Evolutionary conservation across 2,329 filamentous ascomycete species (phyloP).

Genomic region (Microdochium paspali): DNA sequence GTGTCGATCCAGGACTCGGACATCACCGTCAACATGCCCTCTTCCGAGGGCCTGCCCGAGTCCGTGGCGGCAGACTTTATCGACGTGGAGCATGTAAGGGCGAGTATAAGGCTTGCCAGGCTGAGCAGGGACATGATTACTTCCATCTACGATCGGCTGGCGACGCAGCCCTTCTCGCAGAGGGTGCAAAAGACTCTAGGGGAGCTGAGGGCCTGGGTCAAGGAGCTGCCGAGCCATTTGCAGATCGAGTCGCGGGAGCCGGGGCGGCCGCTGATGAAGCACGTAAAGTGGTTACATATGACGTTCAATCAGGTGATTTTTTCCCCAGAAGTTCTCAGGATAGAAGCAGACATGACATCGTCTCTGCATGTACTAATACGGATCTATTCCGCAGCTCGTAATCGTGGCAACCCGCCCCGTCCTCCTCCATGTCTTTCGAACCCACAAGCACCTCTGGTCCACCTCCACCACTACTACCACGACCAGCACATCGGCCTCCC

Average conservation of each 20-base stretch:
- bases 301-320: constrained; percentile 7
- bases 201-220: constrained; percentile 23
- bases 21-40: constrained; percentile 32
- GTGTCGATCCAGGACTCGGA: constrained; percentile 37
- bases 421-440: constrained; percentile 21
- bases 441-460: constrained; percentile 12
- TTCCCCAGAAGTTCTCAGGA: neutral
- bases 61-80: constrained; percentile 15
- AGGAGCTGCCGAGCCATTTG: constrained; percentile 19
- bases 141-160: constrained; percentile 21
- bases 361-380: neutral
- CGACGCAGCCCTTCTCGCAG: constrained; percentile 12
- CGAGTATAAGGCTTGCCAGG: constrained; percentile 27
- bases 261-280: neutral
- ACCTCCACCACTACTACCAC: no score
- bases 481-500: no score
- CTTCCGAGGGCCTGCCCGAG: constrained; percentile 17
- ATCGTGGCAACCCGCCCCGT: constrained; percentile 24
- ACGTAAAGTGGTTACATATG: constrained; percentile 4
- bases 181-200: constrained; percentile 23
- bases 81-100: constrained; percentile 20
- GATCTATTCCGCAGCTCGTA: constrained; percentile 7
- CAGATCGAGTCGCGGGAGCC: constrained; percentile 10
- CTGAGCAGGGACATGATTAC: constrained; percentile 16
- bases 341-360: neutral